Evolutionary conservation across 495 filamentous ascomycete species (phyloP), one percentile per base, ranked within the genome.

Genomic region (Schizothecium vesticola): DNA sequence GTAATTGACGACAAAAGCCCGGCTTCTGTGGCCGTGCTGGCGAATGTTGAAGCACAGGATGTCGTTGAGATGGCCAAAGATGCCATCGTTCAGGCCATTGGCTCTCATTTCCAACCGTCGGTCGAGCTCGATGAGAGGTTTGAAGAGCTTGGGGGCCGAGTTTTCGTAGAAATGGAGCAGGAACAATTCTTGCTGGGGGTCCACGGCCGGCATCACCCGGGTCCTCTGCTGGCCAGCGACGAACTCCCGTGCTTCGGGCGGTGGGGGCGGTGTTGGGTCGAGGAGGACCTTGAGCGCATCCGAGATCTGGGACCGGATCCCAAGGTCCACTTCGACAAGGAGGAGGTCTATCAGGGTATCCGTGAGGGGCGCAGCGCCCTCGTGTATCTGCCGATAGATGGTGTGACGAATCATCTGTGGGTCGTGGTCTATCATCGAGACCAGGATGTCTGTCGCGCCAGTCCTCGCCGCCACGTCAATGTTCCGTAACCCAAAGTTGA

Each of bases 371-470:
- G 87, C 89, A 73, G 90, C 87, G 73, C 92, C 93, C 68, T 97
- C 92, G 67, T 89, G 90, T 65, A 97, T 90, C 63, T 95, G 90
- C 64, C 92, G 92, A 77, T 95, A 93, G 74, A 98, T 96, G 67
- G 94, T 94, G 36, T 89, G 86, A 56, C 95, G 90, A 78, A 98
- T 94, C 91, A 97, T 92, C 66, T 89, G 85, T 3, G 95, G 91
- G 73, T 98, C 96, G 74, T 98, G 93, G 73, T 99, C 95, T 69
- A 99, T 94, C 80, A 99, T 88, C 8, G 93, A 92, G 1, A 97
- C 91, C 61, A 99, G 79, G 56, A 99, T 91, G 73, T 99, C 95
- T 16, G 94, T 98, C 3, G 94, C 96, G 0, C 93, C 96, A 24
- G 97, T 92, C 69, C 95, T 87, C 67, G 97, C 90, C 0, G 90